phyloP scores from a whole-genome alignment of 2,329 filamentous ascomycete species.

The Penicillium rolfsii region DNA sequence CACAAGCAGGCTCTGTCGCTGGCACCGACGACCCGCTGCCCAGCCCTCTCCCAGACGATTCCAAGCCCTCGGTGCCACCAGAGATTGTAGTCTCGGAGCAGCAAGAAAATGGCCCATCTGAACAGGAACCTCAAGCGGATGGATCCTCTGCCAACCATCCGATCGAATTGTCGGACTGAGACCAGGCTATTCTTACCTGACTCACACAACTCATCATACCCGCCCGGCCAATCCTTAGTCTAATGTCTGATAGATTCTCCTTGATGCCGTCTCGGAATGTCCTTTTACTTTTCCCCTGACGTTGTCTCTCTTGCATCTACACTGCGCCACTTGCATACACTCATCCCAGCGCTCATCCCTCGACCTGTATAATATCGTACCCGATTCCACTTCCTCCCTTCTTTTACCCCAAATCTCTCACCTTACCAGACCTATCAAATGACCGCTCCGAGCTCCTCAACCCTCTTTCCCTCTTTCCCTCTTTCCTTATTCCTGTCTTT shows the following conservation, averaged over 20 bases:
- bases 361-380: slow-evolving; percentile 33
- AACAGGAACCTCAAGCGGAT: slow-evolving; percentile 26
- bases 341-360: slow-evolving; percentile 23
- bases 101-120: slow-evolving; percentile 23
- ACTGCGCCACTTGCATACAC: slow-evolving; percentile 9
- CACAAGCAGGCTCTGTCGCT: slow-evolving; percentile 27
- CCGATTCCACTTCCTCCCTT: slow-evolving; percentile 10
- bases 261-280: slow-evolving; percentile 36
- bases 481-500: not conserved
- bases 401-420: not conserved
- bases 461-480: slow-evolving; percentile 15
- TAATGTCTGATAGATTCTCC: slow-evolving; percentile 41
- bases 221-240: slow-evolving; percentile 27
- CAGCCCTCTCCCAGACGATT: slow-evolving; percentile 30
- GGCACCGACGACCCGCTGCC: slow-evolving; percentile 29
- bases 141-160: slow-evolving; percentile 29
- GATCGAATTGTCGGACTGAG: slow-evolving; percentile 33
- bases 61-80: slow-evolving; percentile 33
- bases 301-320: slow-evolving; percentile 15
- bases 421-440: not conserved
- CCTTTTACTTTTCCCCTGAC: slow-evolving; percentile 13
- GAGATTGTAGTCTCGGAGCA: slow-evolving; percentile 45
- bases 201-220: not conserved
- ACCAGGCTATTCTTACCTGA: slow-evolving; percentile 1
- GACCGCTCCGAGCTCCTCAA: not conserved